phyloP scores from a whole-genome alignment of 2,329 filamentous ascomycete species.

The Didymella pomorum region DNA sequence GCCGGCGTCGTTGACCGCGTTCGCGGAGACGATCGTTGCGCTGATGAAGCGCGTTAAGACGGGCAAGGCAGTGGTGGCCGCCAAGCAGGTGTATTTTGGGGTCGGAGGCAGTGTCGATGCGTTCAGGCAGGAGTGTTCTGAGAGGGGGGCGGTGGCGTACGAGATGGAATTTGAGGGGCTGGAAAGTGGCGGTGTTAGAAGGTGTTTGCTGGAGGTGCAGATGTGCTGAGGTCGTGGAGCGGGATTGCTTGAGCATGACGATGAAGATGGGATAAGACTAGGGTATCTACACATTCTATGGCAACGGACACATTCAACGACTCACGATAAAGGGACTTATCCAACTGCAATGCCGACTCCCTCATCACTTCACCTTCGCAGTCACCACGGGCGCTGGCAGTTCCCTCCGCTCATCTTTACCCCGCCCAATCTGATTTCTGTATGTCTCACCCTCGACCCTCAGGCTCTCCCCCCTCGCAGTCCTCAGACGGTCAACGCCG shows the following conservation, averaged over 20 bases:
- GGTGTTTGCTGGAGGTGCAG: conserved; percentile 58
- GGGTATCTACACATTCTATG: conserved; percentile 13
- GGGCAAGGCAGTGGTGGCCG: conserved; percentile 72
- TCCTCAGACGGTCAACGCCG: conserved; percentile 75
- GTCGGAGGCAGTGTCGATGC: conserved; percentile 84
- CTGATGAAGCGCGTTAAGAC: conserved; percentile 63
- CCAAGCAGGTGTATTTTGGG: conserved; percentile 84
- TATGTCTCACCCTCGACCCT: conserved; percentile 65
- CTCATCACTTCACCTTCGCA: conserved; percentile 17
- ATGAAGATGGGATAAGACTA: background rate
- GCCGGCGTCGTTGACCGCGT: conserved; percentile 72
- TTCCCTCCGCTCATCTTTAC: conserved; percentile 22
- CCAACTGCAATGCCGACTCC: background rate
- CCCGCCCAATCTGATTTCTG: conserved; percentile 28
- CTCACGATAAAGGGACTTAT: background rate
- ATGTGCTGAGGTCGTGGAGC: conserved; percentile 34
- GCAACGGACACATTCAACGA: background rate
- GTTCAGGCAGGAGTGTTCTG: conserved; percentile 62
- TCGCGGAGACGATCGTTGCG: conserved; percentile 70
- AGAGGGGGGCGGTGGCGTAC: conserved; percentile 54
- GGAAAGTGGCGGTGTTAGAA: conserved; percentile 53
- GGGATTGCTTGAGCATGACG: background rate
- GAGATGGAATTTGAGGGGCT: conserved; percentile 59
- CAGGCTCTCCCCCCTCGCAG: conserved; percentile 66
- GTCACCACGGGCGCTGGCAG: conserved; percentile 29